Base-by-base conservation (phyloP, 768 basidiomycete species). In the Amanita jacksonii region DNA sequence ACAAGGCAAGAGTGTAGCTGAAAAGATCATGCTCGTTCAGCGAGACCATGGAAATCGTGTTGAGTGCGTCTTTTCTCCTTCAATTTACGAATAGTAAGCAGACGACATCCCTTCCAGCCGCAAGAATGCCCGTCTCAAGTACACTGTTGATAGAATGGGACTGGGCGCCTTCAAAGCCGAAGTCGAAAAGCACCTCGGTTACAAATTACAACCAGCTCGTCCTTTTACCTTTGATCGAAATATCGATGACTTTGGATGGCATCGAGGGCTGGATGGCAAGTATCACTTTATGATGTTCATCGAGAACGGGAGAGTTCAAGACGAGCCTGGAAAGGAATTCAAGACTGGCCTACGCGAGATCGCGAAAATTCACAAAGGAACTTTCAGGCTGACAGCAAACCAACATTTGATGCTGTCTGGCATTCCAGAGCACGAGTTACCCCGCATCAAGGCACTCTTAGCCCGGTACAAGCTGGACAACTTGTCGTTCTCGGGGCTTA, bases 241-340 rank as follows among this genome's bases (percentile, higher is more conserved):
- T 65, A 66, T 91, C 53, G 96, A 99, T 62, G 82, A 93, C 58
- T 98, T 79, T 52, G 96, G 96, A 34, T 99, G 96, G 96, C 67
- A 76, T 44, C 82, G 77, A 13, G 91, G 90, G 41, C 72, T 83
- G 55, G 81, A 97, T 54, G 92, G 91, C 48, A 79, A 72, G 51
- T 84, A 91, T 57, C 91, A 98, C 62, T 92, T 91, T 63, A 90
- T 84, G 40, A 69, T 85, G 62, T 98, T 92, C 64, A 85, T 99
- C 60, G 96, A 99, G 68, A 99, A 99, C 56, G 94, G 96, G 15
- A 87, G 94, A 16, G 76, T 99, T n/a, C 82, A 91, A 62, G 92
- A 98, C 62, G 90, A 92, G 61, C 82, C 90, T 9, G 86, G 76
- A 16, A 76, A 77, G 42, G 79, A 88, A 51, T 97, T 89, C 79